Percentiles rank a stretch among this genome's conserved stretches.
These are phyloP conservation scores for Blastobotrys mokoenaii DNA, from an alignment of 805 yeast genomes.

Conservation along the genomic window DNA sequence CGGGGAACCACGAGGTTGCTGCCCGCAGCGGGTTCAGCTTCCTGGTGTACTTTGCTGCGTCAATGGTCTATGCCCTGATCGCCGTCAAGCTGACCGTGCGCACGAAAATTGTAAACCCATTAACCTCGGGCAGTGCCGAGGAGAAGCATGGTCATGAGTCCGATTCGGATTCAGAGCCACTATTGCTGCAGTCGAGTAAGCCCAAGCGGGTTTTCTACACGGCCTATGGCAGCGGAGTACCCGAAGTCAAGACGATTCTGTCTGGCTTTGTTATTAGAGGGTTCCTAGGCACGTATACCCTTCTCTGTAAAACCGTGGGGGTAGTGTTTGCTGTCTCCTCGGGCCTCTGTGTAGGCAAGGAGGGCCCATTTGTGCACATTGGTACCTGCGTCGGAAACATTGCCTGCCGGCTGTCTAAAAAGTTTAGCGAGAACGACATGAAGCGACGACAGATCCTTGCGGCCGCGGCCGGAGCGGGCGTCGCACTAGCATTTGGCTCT, in stretches of 20 bases:
- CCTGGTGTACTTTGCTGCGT: constrained; percentile 30
- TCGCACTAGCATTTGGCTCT: constrained; percentile 52
- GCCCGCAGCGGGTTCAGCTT: constrained; percentile 24
- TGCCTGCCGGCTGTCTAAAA: constrained; percentile 38
- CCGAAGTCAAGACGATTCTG: constrained; percentile 51
- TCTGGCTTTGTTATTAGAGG: constrained; percentile 50
- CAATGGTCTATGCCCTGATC: constrained; percentile 35
- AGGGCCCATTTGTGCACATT: constrained; percentile 55
- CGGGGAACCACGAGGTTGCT: constrained; percentile 1
- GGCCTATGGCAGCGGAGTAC: constrained; percentile 54
- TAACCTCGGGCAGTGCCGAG: constrained; percentile 5
- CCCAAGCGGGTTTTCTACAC: constrained; percentile 33
- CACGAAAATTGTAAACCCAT: constrained; percentile 35
- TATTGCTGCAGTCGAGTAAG: background rate
- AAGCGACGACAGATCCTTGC: constrained; percentile 45
- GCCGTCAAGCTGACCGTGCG: constrained; percentile 40
- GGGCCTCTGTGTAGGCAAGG: constrained; percentile 51
- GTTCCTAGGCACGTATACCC: constrained; percentile 44
- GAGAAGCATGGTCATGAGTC: constrained; percentile 3
- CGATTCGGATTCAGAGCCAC: background rate
- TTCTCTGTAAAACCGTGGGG: constrained; percentile 40
- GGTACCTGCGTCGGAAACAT: constrained; percentile 53
- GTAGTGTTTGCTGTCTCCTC: constrained; percentile 47
- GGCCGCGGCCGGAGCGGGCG: constrained; percentile 52
- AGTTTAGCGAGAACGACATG: constrained; percentile 40